These are phyloP conservation scores for Komagataella populi DNA, from an alignment of 805 yeast species.

Conservation along the genomic window DNA sequence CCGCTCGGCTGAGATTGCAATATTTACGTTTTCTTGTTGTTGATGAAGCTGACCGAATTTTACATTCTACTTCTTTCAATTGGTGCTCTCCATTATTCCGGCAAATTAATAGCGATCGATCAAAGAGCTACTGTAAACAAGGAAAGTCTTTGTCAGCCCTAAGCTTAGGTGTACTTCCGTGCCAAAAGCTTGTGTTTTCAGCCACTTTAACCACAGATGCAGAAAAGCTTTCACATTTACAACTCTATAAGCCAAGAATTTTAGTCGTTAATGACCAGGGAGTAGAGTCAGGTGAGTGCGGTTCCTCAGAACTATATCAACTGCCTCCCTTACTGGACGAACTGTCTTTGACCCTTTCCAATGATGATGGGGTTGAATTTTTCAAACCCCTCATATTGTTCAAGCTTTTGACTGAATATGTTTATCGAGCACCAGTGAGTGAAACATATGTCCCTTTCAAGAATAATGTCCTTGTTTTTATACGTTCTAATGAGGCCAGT, in stretches of 20 bases:
- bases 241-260: constrained; percentile 58
- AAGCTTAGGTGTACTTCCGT: constrained; percentile 1
- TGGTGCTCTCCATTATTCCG: constrained; percentile 59
- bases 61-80: constrained; percentile 86
- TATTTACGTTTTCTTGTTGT: constrained; percentile 50
- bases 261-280: constrained; percentile 48
- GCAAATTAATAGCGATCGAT: constrained; percentile 14
- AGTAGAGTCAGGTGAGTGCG: constrained; percentile 14
- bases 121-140: not conserved
- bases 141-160: not conserved
- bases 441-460: constrained; percentile 2
- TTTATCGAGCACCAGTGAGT: constrained; percentile 2
- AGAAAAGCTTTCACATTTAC: constrained; percentile 64
- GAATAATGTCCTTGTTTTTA: constrained; percentile 42
- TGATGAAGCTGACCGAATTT: constrained; percentile 72
- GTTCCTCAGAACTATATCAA: constrained; percentile 43
- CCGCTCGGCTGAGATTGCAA: constrained; percentile 27
- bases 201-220: constrained; percentile 94
- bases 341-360: constrained; percentile 13
- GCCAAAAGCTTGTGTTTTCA: constrained; percentile 65
- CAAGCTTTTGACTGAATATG: constrained; percentile 28
- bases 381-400: constrained; percentile 67
- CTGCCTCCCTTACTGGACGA: constrained; percentile 38
- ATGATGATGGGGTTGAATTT: constrained; percentile 12
- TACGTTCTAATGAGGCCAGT: constrained; percentile 76